Conservation (phyloP, 306 rosid genomes). For the Myrica gale region DNA sequence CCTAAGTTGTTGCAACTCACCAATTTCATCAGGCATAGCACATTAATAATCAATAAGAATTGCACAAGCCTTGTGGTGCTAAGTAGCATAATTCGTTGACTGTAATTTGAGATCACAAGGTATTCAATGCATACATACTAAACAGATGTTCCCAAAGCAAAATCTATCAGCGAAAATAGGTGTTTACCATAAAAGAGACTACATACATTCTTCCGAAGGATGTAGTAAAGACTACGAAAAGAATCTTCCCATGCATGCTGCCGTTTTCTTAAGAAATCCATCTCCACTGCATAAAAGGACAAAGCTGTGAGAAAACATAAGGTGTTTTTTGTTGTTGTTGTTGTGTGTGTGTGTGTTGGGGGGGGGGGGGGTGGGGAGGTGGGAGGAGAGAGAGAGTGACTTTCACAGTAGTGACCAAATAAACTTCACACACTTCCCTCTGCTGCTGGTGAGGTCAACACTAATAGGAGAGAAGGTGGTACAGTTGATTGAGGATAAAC, state of each 20-base stretch:
- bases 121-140: background rate
- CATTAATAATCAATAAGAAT: background rate
- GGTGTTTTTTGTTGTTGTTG: background rate
- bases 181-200: slow-evolving; percentile 82
- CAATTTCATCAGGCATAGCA: background rate
- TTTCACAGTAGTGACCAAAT: background rate
- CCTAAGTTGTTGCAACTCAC: background rate
- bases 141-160: slow-evolving; percentile 5
- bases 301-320: slow-evolving; percentile 9
- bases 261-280: slow-evolving; percentile 71
- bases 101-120: slow-evolving; percentile 14
- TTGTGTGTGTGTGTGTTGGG: no score
- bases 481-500: slow-evolving; percentile 84
- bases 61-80: background rate
- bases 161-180: slow-evolving; percentile 8
- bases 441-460: slow-evolving; percentile 60
- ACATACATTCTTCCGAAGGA: slow-evolving; percentile 73
- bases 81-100: background rate
- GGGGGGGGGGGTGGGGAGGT: background rate
- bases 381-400: background rate
- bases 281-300: slow-evolving; percentile 48
- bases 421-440: slow-evolving; percentile 54
- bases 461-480: slow-evolving; percentile 68
- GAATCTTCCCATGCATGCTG: slow-evolving; percentile 84
- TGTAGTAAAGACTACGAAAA: slow-evolving; percentile 82